Evolutionary conservation across 1,284 basidiomycete species (phyloP), one percentile per base, ranked within the genome.

Genomic region (Sporisorium sorghi): DNA sequence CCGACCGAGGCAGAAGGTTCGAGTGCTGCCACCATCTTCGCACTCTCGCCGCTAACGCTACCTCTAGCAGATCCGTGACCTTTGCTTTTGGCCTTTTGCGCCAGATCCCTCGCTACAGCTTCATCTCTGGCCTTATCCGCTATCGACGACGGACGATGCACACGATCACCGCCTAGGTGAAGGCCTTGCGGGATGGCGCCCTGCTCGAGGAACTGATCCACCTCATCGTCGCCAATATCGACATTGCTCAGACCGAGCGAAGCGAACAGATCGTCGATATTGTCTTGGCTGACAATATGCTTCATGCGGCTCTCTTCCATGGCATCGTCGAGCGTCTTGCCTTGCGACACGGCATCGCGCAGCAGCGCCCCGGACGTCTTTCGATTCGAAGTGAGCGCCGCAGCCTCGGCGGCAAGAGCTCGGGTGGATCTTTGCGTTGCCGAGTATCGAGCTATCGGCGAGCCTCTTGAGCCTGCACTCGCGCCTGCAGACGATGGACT

Each of bases 181-280:
- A 78, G 55, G 15, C 77, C 77, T 39, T 72, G 59, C 3, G 79
- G 79, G 26, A 80, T 71, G 9, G 64, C 61, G n/a, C 80, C 81
- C 26, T 73, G 62, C 12, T 57, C 46, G 5, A 83, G 68, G 58
- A 84, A 79, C 7, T 68, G 76, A 14, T 84, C 81, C 19, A 78
- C 79, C 50, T 83, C 78, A 37, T 73, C 77, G 12, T 78, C 81
- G 12, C 53, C 67, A n/a, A 84, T 64, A 37, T 74, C 69, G 19
- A 78, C 61, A 35, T 84, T 74, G 39, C 58, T 65, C 3, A 84
- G 66, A 2, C 83, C 83, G 5, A 84, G 59, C 11, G 65, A 77
- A 1, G 76, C 77, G 21, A 84, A 77, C 3, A 84, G 70, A 24
- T 82, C 80, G 39, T 83, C 81, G 35, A 76, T 53, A 37, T 76